These are phyloP conservation scores for Epichloe bromicola DNA, from an alignment of 2,329 filamentous ascomycete species.

Conservation along the genomic window DNA sequence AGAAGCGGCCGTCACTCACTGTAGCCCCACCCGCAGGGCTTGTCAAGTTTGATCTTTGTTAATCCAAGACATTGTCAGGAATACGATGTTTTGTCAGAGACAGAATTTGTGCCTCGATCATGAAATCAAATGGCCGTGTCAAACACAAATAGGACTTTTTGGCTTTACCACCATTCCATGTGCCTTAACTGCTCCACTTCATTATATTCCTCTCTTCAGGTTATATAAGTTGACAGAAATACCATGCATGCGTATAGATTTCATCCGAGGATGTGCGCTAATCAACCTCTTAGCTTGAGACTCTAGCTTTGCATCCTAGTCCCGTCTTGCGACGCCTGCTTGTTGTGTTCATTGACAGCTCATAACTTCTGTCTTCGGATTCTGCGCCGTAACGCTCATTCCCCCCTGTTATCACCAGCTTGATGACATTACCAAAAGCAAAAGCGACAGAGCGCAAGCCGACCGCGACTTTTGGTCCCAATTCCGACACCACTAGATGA, in stretches of 20 bases:
- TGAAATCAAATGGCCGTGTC: too few relatives aligned
- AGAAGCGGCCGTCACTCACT: too few relatives aligned
- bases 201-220: not conserved
- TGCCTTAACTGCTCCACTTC: too few relatives aligned
- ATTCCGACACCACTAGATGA: constrained; percentile 49
- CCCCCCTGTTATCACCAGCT: constrained; percentile 51
- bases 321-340: constrained; percentile 26
- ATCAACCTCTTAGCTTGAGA: not conserved
- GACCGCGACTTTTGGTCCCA: constrained; percentile 51
- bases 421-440: constrained; percentile 59
- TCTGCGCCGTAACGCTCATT: constrained; percentile 47
- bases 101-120: too few relatives aligned
- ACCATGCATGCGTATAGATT: not conserved
- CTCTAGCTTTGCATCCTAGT: constrained; percentile 11
- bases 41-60: too few relatives aligned
- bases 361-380: constrained; percentile 16
- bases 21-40: too few relatives aligned
- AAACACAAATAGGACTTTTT: too few relatives aligned
- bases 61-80: too few relatives aligned
- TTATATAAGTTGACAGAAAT: not conserved
- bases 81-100: too few relatives aligned
- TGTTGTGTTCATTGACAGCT: constrained; percentile 21
- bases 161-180: too few relatives aligned
- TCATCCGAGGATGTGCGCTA: not conserved
- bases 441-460: constrained; percentile 55